These are phyloP conservation scores for Macrophomina tecta DNA, from an alignment of 2,329 filamentous ascomycete genomes.

Conservation along the genomic window DNA sequence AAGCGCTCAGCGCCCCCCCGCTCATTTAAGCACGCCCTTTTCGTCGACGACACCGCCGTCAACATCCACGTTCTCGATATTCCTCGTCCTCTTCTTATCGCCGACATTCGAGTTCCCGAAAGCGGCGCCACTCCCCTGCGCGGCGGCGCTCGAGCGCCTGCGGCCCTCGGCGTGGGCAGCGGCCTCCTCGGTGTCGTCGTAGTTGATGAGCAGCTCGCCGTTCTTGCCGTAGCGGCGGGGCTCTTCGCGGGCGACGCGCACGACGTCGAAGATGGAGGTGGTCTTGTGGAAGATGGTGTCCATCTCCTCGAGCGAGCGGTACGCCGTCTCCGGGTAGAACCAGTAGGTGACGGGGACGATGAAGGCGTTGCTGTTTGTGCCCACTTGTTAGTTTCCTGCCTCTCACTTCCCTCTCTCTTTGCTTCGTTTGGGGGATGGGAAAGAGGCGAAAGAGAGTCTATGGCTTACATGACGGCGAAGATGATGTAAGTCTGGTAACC, in stretches of 20 bases:
- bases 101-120: slow-evolving; percentile 22
- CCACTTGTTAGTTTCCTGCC: neutral
- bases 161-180: neutral
- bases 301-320: slow-evolving; percentile 67
- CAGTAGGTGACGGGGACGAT: slow-evolving; percentile 65
- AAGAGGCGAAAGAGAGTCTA: neutral
- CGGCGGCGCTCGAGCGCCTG: neutral
- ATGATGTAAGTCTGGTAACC: slow-evolving; percentile 63
- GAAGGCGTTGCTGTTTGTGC: slow-evolving; percentile 51
- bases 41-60: slow-evolving; percentile 2
- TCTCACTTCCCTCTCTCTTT: neutral
- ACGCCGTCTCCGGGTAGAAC: slow-evolving; percentile 67
- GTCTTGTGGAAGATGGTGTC: slow-evolving; percentile 70
- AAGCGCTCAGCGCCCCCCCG: neutral
- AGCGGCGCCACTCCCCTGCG: neutral
- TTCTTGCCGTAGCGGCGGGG: slow-evolving; percentile 65
- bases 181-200: slow-evolving; percentile 50
- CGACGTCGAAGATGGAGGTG: slow-evolving; percentile 55
- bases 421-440: too few relatives aligned
- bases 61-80: slow-evolving; percentile 20
- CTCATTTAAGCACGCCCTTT: slow-evolving; percentile 3
- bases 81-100: slow-evolving; percentile 19
- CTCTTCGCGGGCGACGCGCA: slow-evolving; percentile 56
- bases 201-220: slow-evolving; percentile 62
- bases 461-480: slow-evolving; percentile 56